Conservation (phyloP, 352 stramenopile genomes). For the Phytophthora meadii region DNA sequence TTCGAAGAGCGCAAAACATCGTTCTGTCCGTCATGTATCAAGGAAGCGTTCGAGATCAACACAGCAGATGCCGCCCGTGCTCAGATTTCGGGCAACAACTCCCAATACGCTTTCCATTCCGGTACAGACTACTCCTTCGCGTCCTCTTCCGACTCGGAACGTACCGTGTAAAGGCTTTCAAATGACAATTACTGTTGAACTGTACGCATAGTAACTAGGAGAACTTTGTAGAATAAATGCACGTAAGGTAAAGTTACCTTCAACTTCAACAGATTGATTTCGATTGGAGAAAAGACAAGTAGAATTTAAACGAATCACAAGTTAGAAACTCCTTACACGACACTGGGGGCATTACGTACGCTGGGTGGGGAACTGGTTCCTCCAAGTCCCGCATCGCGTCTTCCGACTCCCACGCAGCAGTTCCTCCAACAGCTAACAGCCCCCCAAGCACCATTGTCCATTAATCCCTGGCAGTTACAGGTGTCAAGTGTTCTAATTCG, state of each 20-base stretch:
- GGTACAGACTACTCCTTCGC: slow-evolving; percentile 42
- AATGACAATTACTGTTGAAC: slow-evolving; percentile 21
- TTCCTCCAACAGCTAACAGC: background rate
- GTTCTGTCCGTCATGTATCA: slow-evolving; percentile 44
- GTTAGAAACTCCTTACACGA: background rate
- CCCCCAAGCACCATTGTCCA: background rate
- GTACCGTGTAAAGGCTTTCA: slow-evolving; percentile 21
- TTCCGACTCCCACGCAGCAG: slow-evolving; percentile 22
- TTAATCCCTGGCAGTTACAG: slow-evolving; percentile 3
- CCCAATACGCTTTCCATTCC: slow-evolving; percentile 34
- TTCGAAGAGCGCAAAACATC: slow-evolving; percentile 47
- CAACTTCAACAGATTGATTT: slow-evolving; percentile 11
- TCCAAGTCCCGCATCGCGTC: background rate
- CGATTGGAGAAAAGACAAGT: no score
- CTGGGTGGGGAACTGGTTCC: background rate
- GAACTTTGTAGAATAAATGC: background rate
- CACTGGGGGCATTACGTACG: slow-evolving; percentile 22
- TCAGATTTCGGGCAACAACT: slow-evolving; percentile 34
- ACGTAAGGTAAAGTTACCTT: background rate
- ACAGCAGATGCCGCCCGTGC: slow-evolving; percentile 38
- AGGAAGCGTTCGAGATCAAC: slow-evolving; percentile 42
- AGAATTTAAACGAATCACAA: slow-evolving; percentile 8
- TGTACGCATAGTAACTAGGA: background rate
- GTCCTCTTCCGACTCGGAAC: slow-evolving; percentile 40
- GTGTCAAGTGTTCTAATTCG: slow-evolving; percentile 13